phyloP scores from a whole-genome alignment of 495 filamentous ascomycete species.

The Hypoxylon fragiforme region DNA sequence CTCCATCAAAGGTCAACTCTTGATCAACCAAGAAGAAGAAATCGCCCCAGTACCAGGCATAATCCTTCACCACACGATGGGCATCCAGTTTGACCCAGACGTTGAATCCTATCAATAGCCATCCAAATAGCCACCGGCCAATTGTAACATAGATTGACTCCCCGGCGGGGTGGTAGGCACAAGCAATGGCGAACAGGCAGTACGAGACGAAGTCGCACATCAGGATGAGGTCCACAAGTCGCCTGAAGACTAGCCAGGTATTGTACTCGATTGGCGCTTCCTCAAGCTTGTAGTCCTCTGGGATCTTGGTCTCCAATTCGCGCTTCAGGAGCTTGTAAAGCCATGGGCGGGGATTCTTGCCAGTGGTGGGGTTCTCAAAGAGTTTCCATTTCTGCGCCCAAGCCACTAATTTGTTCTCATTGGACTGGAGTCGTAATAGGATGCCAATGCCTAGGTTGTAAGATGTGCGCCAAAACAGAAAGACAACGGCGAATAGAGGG shows the following conservation, averaged over 20 bases:
- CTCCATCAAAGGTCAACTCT: slow-evolving; percentile 95
- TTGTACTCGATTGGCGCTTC: slow-evolving; percentile 96
- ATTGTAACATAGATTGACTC: slow-evolving; percentile 71
- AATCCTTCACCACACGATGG: slow-evolving; percentile 98
- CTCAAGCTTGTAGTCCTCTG: slow-evolving; percentile 90
- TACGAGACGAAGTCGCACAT: slow-evolving; percentile 99
- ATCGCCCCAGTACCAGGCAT: slow-evolving; percentile 99
- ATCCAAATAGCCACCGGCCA: slow-evolving; percentile 79
- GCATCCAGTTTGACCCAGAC: slow-evolving; percentile 99
- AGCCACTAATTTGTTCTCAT: slow-evolving; percentile 78
- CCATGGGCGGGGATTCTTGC: slow-evolving; percentile 77
- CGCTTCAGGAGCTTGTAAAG: slow-evolving; percentile 80
- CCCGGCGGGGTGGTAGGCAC: slow-evolving; percentile 69
- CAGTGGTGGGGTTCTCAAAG: slow-evolving; percentile 80
- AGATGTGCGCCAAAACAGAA: slow-evolving; percentile 86
- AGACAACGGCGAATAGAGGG: slow-evolving; percentile 77
- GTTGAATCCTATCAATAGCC: slow-evolving; percentile 87
- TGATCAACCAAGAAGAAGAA: slow-evolving; percentile 99
- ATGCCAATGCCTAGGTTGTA: slow-evolving; percentile 96
- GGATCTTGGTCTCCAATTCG: slow-evolving; percentile 93
- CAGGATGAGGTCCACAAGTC: slow-evolving; percentile 91
- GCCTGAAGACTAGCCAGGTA: slow-evolving; percentile 94
- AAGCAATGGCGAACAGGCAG: slow-evolving; percentile 91
- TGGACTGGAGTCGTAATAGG: slow-evolving; percentile 85
- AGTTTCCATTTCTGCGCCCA: slow-evolving; percentile 86